A percentile compares a stretch with the other conserved stretches of the same genome.
Evolutionary conservation across 2,329 filamentous ascomycete species (phyloP).

Genomic region (Penicillium brasilianum): DNA sequence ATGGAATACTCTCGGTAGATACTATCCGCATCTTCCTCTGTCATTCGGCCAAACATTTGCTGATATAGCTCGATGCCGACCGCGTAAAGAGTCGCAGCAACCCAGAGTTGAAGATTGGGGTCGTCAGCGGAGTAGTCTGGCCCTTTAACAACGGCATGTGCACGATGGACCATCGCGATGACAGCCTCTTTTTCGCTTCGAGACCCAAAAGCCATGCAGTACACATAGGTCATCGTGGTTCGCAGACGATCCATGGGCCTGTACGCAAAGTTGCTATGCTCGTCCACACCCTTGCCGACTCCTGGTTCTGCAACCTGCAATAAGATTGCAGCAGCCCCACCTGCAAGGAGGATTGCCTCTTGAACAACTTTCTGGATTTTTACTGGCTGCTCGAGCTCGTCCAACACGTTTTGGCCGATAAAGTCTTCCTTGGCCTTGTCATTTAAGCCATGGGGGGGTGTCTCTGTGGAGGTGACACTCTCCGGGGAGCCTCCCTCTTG

Average conservation of each 20-base stretch:
- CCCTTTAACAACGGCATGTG: constrained; percentile 42
- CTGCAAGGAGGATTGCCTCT: constrained; percentile 45
- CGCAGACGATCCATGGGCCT: constrained; percentile 44
- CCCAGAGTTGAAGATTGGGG: constrained; percentile 47
- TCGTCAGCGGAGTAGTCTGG: constrained; percentile 44
- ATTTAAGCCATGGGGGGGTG: not conserved
- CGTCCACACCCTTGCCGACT: constrained; percentile 44
- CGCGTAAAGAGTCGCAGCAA: constrained; percentile 49
- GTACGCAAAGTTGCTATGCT: constrained; percentile 48
- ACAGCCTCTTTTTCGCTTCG: constrained; percentile 41
- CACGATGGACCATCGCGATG: constrained; percentile 44
- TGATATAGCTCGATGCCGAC: constrained; percentile 44
- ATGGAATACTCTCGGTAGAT: constrained; percentile 37
- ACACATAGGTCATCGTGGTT: constrained; percentile 48
- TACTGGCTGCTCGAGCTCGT: constrained; percentile 30
- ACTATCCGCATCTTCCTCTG: constrained; percentile 31
- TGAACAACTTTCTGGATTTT: constrained; percentile 40
- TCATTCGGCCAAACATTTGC: constrained; percentile 42
- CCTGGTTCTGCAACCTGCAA: constrained; percentile 50
- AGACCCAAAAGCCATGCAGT: constrained; percentile 47
- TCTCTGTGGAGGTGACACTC: not conserved
- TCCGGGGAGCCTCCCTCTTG: not conserved
- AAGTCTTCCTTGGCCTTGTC: not conserved
- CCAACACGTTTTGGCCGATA: constrained; percentile 2
- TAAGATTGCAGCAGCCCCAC: constrained; percentile 45